Evolutionary conservation across 768 basidiomycete genomes (phyloP).

Genomic region (Suillus placidus): DNA sequence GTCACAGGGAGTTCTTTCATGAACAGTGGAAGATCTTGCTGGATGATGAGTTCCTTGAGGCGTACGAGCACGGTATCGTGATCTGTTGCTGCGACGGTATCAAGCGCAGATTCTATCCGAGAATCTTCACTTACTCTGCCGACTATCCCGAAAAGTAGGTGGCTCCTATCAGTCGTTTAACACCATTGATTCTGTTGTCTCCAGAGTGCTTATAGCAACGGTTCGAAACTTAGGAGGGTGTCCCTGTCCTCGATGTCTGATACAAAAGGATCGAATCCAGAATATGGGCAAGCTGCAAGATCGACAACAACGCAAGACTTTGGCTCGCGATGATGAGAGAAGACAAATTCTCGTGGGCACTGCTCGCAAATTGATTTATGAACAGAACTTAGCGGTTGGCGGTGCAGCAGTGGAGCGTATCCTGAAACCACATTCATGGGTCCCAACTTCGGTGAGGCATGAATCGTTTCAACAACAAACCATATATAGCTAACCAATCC

Average conservation of each 20-base stretch:
- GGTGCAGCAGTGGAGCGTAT: no score
- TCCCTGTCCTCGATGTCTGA: conserved; percentile 34
- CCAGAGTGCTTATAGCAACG: conserved; percentile 29
- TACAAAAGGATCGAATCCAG: conserved; percentile 19
- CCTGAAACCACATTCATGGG: background rate
- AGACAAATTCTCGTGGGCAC: no score
- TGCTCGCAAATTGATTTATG: no score
- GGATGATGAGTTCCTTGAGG: conserved; percentile 19
- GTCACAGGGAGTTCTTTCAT: conserved; percentile 20
- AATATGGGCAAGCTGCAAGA: conserved; percentile 12
- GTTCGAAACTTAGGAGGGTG: conserved; percentile 32
- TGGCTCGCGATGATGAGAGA: no score
- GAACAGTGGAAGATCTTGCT: no score
- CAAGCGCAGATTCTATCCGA: no score
- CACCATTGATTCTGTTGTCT: no score
- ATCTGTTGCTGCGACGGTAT: no score
- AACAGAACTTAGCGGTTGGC: no score
- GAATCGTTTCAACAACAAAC: background rate
- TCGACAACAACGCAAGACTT: no score
- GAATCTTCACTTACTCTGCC: conserved; percentile 37
- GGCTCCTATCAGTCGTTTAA: no score
- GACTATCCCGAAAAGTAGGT: conserved; percentile 45
- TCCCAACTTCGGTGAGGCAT: background rate
- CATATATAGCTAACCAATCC: background rate
- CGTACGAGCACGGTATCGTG: conserved; percentile 21